These are phyloP conservation scores for Cucurbita maxima DNA, from an alignment of 306 rosid species.

Conservation along the genomic window DNA sequence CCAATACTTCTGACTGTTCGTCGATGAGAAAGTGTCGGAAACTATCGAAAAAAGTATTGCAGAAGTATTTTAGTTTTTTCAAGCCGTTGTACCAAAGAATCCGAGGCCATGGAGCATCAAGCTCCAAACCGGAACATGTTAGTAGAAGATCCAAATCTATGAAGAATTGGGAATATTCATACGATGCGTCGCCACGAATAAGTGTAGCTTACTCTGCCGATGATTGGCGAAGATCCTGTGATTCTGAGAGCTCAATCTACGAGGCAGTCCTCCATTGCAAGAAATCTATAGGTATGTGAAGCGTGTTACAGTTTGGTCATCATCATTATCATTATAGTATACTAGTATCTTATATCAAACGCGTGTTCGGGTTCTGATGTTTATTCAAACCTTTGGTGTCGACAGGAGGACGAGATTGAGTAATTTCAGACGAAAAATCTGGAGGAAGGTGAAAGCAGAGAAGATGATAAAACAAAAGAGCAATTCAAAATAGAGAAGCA, in stretches of 20 bases:
- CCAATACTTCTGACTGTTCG: constrained; percentile 27
- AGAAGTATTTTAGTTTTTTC: constrained; percentile 60
- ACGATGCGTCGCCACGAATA: constrained; percentile 57
- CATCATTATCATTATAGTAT: background rate
- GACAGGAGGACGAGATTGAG: constrained; percentile 1
- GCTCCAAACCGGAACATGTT: constrained; percentile 29
- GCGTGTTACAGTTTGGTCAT: background rate
- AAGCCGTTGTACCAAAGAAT: constrained; percentile 61
- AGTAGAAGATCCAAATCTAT: constrained; percentile 33
- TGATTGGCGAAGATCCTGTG: constrained; percentile 9
- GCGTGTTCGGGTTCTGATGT: background rate
- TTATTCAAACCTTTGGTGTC: background rate
- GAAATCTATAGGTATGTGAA: constrained; percentile 8
- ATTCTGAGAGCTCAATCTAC: constrained; percentile 9
- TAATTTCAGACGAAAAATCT: background rate
- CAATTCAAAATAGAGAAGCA: background rate
- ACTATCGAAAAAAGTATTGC: constrained; percentile 48
- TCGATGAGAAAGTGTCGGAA: constrained; percentile 56
- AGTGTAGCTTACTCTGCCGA: constrained; percentile 14
- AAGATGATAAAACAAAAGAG: background rate
- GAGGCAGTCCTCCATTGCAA: constrained; percentile 15
- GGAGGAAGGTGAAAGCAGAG: constrained; percentile 3
- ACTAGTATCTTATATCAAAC: background rate
- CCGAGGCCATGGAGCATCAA: constrained; percentile 33
- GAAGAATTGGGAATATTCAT: constrained; percentile 41